These are phyloP conservation scores for Aegilops bicornis DNA, from an alignment of 176 grass and related monocot genomes.

Conservation along the genomic window DNA sequence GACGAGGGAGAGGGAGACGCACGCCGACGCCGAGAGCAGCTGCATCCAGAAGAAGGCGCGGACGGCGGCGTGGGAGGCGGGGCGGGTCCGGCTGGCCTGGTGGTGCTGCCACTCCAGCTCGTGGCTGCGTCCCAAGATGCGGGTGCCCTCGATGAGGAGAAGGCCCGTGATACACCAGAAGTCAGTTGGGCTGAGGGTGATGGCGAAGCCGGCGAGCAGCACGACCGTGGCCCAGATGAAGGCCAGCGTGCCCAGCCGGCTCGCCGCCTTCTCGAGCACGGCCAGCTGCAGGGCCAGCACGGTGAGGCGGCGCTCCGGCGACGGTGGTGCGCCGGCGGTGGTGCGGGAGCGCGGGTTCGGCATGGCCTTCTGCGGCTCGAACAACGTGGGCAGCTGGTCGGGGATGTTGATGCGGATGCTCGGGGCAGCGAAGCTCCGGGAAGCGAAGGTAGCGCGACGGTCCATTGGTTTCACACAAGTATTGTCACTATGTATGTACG, in stretches of 20 bases:
- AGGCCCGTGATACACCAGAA: conserved; percentile 60
- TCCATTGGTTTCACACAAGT: conserved; percentile 5
- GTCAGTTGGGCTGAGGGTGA: conserved; percentile 45
- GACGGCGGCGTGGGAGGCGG: conserved; percentile 43
- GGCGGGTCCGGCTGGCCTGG: conserved; percentile 32
- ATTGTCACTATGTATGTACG: neutral
- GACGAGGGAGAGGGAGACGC: conserved; percentile 51
- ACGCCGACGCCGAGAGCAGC: conserved; percentile 47
- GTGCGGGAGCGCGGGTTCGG: neutral
- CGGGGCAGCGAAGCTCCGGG: neutral
- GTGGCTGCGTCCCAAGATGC: conserved; percentile 66
- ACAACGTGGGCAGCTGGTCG: conserved; percentile 46
- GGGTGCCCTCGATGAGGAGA: conserved; percentile 49
- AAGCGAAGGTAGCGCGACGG: conserved; percentile 13
- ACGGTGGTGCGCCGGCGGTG: neutral
- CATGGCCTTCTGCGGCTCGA: conserved; percentile 45
- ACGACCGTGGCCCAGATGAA: conserved; percentile 83
- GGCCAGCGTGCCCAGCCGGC: conserved; percentile 59
- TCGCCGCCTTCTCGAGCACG: conserved; percentile 74
- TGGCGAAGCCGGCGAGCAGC: conserved; percentile 70
- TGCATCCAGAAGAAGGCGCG: conserved; percentile 62
- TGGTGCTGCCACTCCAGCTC: conserved; percentile 83
- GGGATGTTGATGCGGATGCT: conserved; percentile 37
- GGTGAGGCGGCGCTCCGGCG: conserved; percentile 58
- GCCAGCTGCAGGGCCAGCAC: conserved; percentile 60